Percentiles rank a stretch among this genome's conserved stretches.
These are phyloP conservation scores for Lepraria neglecta DNA, from an alignment of 495 filamentous ascomycete species.

Conservation along the genomic window DNA sequence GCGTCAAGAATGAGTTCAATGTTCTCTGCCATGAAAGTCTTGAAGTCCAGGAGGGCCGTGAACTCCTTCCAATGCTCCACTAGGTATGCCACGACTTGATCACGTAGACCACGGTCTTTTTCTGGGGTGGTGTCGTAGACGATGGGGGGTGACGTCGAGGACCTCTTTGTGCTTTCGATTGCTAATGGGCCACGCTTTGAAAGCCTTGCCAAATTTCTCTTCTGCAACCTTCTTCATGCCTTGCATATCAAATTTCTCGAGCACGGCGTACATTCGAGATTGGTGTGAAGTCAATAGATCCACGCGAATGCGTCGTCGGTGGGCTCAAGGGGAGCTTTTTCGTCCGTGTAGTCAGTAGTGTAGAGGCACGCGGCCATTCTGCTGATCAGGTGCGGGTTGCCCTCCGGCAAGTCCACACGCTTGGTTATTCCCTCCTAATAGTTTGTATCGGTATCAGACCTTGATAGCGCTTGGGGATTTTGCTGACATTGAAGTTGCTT, in stretches of 20 bases:
- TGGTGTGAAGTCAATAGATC: neutral
- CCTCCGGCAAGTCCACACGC: constrained; percentile 5
- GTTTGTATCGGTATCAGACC: neutral
- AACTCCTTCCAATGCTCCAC: neutral
- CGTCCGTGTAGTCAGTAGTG: neutral
- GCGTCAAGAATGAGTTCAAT: neutral
- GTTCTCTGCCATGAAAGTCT: neutral
- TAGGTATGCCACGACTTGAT: neutral
- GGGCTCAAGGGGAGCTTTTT: neutral
- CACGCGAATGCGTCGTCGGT: no score
- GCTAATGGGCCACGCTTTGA: no score
- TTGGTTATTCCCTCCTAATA: constrained; percentile 5
- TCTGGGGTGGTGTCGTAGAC: constrained; percentile 1
- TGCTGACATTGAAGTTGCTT: constrained; percentile 15
- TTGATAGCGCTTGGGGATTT: neutral
- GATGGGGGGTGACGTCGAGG: neutral
- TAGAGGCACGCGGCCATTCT: constrained; percentile 13
- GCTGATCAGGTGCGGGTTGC: neutral
- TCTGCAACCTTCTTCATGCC: constrained; percentile 9
- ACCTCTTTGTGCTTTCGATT: neutral
- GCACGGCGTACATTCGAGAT: constrained; percentile 11
- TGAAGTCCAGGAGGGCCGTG: neutral
- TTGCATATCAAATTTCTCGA: constrained; percentile 9
- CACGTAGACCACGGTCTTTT: constrained; percentile 2
- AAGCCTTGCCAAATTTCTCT: neutral